Percentiles rank a stretch among this genome's conserved stretches.
These are phyloP conservation scores for Ascodesmis nigricans DNA, from an alignment of 495 filamentous ascomycete species.

Conservation along the genomic window DNA sequence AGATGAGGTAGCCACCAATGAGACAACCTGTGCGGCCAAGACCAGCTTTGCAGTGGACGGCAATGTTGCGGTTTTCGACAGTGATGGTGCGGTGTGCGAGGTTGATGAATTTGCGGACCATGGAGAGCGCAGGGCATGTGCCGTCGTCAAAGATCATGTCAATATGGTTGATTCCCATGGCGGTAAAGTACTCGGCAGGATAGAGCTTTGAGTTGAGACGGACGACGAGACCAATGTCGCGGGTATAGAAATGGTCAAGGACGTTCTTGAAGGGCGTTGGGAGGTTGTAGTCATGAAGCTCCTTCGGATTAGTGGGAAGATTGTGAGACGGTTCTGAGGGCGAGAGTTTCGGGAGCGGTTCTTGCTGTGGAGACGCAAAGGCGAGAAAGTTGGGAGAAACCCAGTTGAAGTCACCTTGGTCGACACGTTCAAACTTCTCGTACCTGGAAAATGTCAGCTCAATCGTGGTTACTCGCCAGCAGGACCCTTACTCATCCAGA, in stretches of 20 bases:
- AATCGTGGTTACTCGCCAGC: constrained; percentile 20
- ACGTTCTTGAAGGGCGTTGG: constrained; percentile 87
- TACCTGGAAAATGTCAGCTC: constrained; percentile 30
- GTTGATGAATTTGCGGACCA: constrained; percentile 81
- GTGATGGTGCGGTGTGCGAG: constrained; percentile 88
- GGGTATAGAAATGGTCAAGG: constrained; percentile 60
- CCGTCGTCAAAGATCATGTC: constrained; percentile 99
- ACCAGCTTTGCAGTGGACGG: constrained; percentile 95
- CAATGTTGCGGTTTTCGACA: constrained; percentile 64
- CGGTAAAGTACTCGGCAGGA: constrained; percentile 82
- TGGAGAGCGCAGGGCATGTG: constrained; percentile 68
- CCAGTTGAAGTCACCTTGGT: constrained; percentile 99
- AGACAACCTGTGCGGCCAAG: constrained; percentile 90
- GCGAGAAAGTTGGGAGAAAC: constrained; percentile 84
- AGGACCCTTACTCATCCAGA: constrained; percentile 55
- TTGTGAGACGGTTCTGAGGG: constrained; percentile 41
- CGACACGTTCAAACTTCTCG: constrained; percentile 82
- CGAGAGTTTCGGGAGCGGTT: constrained; percentile 38
- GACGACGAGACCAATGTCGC: constrained; percentile 80
- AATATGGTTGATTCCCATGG: constrained; percentile 78
- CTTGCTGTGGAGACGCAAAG: constrained; percentile 81
- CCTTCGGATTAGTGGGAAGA: constrained; percentile 26
- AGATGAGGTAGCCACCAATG: constrained; percentile 94
- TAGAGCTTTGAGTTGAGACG: constrained; percentile 91
- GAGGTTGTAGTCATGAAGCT: constrained; percentile 28